Base-by-base conservation (phyloP, 768 basidiomycete genomes). In the Hypsizygus marmoreus region DNA sequence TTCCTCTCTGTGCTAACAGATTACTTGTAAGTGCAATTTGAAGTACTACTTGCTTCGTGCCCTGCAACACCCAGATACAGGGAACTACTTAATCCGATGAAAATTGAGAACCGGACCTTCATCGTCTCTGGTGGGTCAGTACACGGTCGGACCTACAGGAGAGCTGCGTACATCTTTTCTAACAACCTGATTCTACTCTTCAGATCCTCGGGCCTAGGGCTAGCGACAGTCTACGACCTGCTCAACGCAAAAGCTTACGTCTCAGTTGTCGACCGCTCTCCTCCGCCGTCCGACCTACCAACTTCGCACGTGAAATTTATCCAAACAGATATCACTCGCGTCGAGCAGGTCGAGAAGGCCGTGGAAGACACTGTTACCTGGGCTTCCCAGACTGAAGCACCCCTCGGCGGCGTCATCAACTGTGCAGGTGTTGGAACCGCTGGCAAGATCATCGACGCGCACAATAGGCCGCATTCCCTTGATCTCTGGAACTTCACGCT, bases 371-470 rank as follows among this genome's bases (percentile, higher is more conserved):
- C 66, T 2, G 63, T 73, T 0, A 59, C 60, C 33, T 79, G 76
- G 77, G 58, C 69, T 2, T 51, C 62, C 19, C 63, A 64, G 34
- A 76, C 74, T 0, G 65, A 66, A 4, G 72, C 74, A 6, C 58
- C 64, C 20, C 62, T 83, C n/a, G 81, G 81, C 5, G 81, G 82
- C 7, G 76, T 83, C 4, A 71, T 84, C 7, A 80, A 81, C 55
- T 76, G 75, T 49, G 82, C 80, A 3, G 82, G 82, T 3, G 71
- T 81, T 0, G 82, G 72, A 8, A 37, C 62, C 4, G 62, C 61
- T 2, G 58, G 50, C 0, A 68, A 80, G 70, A 73, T 80, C 7
- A 74, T 83, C 28, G 71, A 76, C 37, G 59, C 69, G 3, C 57
- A 73, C 14, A 70, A 72, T 12, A 62, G 73, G 40, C 71, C 77